A percentile compares a stretch with the other conserved stretches of the same genome.
These are phyloP conservation scores for Dactylellina cionopaga DNA, from an alignment of 2,329 filamentous ascomycete genomes.

Conservation along the genomic window DNA sequence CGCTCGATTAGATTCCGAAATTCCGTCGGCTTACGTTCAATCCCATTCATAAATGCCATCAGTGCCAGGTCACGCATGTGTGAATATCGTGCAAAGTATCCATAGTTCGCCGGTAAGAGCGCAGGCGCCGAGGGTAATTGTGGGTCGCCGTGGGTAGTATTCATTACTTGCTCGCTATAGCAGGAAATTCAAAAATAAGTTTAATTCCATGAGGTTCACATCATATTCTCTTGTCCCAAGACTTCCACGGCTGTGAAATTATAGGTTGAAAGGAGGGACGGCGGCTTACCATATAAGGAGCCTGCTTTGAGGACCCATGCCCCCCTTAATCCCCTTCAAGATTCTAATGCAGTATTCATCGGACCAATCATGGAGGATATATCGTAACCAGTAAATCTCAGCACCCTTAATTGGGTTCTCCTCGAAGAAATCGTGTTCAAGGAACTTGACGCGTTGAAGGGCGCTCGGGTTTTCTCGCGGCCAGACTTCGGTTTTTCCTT, in stretches of 20 bases:
- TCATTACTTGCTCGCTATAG: slow-evolving; percentile 60
- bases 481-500: slow-evolving; percentile 56
- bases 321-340: slow-evolving; percentile 52
- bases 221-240: no score
- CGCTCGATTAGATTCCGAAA: slow-evolving; percentile 57
- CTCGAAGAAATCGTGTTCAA: slow-evolving; percentile 57
- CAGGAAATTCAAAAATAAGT: slow-evolving; percentile 45
- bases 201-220: slow-evolving; percentile 52
- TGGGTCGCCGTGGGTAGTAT: slow-evolving; percentile 58
- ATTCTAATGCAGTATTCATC: slow-evolving; percentile 54
- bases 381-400: slow-evolving; percentile 56
- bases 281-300: slow-evolving; percentile 41
- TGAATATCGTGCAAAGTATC: slow-evolving; percentile 59
- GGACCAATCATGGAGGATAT: slow-evolving; percentile 57
- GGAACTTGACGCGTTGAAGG: slow-evolving; percentile 37
- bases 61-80: slow-evolving; percentile 59
- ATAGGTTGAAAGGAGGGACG: no score
- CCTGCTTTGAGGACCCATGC: slow-evolving; percentile 44
- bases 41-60: slow-evolving; percentile 60
- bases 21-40: slow-evolving; percentile 59
- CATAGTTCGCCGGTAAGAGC: slow-evolving; percentile 59
- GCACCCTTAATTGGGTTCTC: slow-evolving; percentile 57
- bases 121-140: slow-evolving; percentile 58
- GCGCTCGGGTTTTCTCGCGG: slow-evolving; percentile 57
- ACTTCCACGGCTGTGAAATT: no score